phyloP scores from a whole-genome alignment of 371 early-diverging fungal species.

The Syncephalis fuscata region DNA sequence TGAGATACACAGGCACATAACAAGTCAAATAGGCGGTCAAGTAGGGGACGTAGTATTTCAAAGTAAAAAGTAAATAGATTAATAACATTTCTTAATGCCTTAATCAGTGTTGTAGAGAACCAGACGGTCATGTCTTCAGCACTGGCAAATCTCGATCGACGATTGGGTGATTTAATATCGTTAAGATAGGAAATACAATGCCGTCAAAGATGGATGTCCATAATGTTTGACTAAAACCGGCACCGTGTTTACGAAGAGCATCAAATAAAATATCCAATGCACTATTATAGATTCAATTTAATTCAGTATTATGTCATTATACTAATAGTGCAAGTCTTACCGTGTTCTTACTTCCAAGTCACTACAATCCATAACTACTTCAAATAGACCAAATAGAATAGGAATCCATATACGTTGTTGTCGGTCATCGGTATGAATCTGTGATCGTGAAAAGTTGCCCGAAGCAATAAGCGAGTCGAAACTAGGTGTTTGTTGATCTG shows the following conservation, averaged over 20 bases:
- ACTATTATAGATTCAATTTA: conserved; percentile 6
- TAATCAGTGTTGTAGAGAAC: conserved; percentile 48
- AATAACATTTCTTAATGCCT: conserved; percentile 75
- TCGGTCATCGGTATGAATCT: background rate
- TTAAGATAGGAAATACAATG: conserved; percentile 78
- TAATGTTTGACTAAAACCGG: conserved; percentile 46
- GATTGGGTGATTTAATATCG: conserved; percentile 32
- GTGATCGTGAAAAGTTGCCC: background rate
- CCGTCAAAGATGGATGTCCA: conserved; percentile 70
- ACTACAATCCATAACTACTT: conserved; percentile 74
- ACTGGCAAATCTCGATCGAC: conserved; percentile 16
- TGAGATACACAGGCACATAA: conserved; percentile 70
- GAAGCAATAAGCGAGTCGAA: conserved; percentile 16
- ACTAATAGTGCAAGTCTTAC: conserved; percentile 11
- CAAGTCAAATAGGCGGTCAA: conserved; percentile 62
- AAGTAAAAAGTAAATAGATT: conserved; percentile 70
- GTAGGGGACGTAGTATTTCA: conserved; percentile 38
- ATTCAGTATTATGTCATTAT: background rate
- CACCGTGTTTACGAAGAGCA: conserved; percentile 53
- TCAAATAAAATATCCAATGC: conserved; percentile 73
- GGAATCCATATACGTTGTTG: conserved; percentile 57
- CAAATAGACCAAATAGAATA: conserved; percentile 64
- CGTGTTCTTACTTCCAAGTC: conserved; percentile 76
- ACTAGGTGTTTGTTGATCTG: conserved; percentile 7
- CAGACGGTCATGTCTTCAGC: conserved; percentile 30